Evolutionary conservation across 2,329 filamentous ascomycete species (phyloP).

Genomic region (Fusarium humuli): DNA sequence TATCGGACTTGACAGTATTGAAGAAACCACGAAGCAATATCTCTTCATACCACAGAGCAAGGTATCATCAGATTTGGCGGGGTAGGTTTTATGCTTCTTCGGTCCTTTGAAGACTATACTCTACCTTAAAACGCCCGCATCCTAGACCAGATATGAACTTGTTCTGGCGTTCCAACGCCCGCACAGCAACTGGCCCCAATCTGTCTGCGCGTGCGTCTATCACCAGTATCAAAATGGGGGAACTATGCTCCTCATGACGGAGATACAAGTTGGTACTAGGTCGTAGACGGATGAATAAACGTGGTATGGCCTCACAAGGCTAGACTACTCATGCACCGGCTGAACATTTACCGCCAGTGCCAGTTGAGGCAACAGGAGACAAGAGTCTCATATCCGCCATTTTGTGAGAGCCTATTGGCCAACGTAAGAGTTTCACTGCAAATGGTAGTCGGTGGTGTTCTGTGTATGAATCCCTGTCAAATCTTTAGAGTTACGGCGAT

Average conservation of each 20-base stretch:
- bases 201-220: neutral
- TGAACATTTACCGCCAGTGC: neutral
- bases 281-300: neutral
- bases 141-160: neutral
- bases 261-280: neutral
- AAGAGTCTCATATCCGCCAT: slow-evolving; percentile 23
- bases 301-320: neutral
- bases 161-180: neutral
- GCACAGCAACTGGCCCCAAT: neutral
- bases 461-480: slow-evolving; percentile 12
- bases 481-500: slow-evolving; percentile 24
- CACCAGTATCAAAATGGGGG: neutral
- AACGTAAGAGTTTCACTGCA: slow-evolving; percentile 7
- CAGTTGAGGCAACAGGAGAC: neutral
- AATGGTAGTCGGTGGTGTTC: slow-evolving; percentile 12
- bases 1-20: neutral
- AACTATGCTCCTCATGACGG: neutral
- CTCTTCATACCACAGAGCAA: neutral
- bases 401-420: slow-evolving; percentile 18
- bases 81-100: neutral
- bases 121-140: neutral
- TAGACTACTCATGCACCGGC: neutral
- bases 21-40: neutral
- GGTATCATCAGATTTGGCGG: neutral
- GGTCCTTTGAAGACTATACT: neutral